A percentile compares a stretch with the other conserved stretches of the same genome.
Conservation (phyloP, 805 yeast species). For the Spathaspora hagerdaliae region DNA sequence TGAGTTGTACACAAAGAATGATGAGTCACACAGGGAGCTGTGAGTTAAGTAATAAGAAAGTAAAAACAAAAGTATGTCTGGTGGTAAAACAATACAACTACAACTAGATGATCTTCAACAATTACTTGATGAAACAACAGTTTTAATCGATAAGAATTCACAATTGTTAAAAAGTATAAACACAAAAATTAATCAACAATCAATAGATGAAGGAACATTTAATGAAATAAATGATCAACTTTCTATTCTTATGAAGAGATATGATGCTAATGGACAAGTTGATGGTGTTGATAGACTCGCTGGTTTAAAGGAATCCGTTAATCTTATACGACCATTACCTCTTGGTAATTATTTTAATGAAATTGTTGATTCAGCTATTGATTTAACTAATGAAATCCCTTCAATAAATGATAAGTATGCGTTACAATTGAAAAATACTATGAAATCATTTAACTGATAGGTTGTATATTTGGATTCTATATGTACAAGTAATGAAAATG, state of each 20-base stretch:
- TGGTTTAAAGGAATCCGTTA: background rate
- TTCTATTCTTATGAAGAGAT: background rate
- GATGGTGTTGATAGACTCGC: background rate
- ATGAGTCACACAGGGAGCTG: no score
- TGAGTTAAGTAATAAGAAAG: no score
- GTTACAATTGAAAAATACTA: background rate
- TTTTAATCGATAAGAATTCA: constrained; percentile 6
- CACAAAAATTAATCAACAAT: background rate
- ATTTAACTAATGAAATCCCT: background rate
- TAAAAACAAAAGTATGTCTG: no score
- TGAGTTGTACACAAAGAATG: no score
- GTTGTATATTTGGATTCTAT: no score
- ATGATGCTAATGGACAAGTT: background rate
- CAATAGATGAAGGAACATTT: background rate
- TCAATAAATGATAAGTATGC: background rate
- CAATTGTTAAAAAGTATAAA: constrained; percentile 3
- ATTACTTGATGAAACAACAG: constrained; percentile 8
- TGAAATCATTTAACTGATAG: background rate
- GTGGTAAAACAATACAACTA: background rate
- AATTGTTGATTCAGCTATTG: background rate
- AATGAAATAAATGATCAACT: background rate
- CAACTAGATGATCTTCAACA: constrained; percentile 10
- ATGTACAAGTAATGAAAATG: background rate
- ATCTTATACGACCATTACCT: background rate
- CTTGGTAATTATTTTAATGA: background rate